A percentile compares a stretch with the other conserved stretches of the same genome.
These are phyloP conservation scores for Talaromyces sp. DNA, from an alignment of 2,329 filamentous ascomycete species.

Conservation along the genomic window DNA sequence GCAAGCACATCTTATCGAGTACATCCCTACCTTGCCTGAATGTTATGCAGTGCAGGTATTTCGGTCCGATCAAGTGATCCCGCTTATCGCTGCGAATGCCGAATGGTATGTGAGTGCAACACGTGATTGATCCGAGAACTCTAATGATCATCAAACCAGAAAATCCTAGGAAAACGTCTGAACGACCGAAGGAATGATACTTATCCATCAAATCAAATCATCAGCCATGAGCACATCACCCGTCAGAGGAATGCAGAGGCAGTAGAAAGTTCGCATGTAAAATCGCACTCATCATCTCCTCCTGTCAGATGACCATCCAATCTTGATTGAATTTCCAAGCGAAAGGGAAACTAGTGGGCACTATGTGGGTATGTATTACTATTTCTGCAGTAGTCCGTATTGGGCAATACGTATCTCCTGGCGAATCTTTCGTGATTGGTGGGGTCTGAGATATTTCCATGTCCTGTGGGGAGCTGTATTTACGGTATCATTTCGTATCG, in stretches of 20 bases:
- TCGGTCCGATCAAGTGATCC: neutral
- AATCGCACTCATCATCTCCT: too few relatives aligned
- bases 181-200: neutral
- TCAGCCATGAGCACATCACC: too few relatives aligned
- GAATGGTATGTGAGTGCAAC: neutral
- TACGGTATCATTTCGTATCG: too few relatives aligned
- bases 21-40: neutral
- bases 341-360: neutral
- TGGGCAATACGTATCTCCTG: neutral
- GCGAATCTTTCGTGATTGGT: neutral
- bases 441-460: neutral
- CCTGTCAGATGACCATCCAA: constrained; percentile 1
- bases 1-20: neutral
- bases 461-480: too few relatives aligned
- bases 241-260: too few relatives aligned
- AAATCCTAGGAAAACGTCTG: too few relatives aligned
- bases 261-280: too few relatives aligned
- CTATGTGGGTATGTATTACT: neutral
- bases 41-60: neutral
- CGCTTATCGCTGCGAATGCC: neutral
- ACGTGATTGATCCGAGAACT: neutral
- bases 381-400: neutral
- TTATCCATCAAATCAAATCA: too few relatives aligned
- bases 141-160: neutral
- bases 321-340: neutral